Conservation (phyloP, 345 rosid genomes). For the Rhodamnia argentea region DNA sequence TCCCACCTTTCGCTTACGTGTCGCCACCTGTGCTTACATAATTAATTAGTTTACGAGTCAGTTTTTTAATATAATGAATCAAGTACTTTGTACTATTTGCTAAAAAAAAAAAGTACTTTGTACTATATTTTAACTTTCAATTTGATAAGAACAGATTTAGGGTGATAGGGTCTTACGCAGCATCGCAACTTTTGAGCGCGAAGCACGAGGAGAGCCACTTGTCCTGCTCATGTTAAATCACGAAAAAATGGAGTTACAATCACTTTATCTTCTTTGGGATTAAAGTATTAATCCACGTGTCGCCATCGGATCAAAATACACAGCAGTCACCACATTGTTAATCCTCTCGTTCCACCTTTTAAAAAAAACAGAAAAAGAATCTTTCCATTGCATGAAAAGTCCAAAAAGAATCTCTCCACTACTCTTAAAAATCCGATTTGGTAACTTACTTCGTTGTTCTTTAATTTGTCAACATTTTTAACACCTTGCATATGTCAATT, state of each 20-base stretch:
- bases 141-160: background rate
- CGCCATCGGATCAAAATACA: fast-evolving
- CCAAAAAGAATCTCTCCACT: background rate
- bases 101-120: fast-evolving
- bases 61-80: background rate
- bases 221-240: background rate
- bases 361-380: background rate
- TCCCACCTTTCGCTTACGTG: background rate
- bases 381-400: background rate
- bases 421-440: background rate
- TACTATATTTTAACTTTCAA: background rate
- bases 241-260: background rate
- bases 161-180: background rate
- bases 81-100: fast-evolving
- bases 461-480: background rate
- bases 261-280: background rate
- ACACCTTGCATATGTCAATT: no score
- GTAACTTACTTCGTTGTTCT: background rate
- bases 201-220: background rate
- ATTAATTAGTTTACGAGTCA: no score
- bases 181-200: background rate
- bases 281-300: background rate
- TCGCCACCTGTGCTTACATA: background rate
- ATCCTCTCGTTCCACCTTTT: no score
- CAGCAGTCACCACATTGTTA: background rate